These are phyloP conservation scores for Fusarium xyrophilum DNA, from an alignment of 2,329 filamentous ascomycete genomes.

Conservation along the genomic window DNA sequence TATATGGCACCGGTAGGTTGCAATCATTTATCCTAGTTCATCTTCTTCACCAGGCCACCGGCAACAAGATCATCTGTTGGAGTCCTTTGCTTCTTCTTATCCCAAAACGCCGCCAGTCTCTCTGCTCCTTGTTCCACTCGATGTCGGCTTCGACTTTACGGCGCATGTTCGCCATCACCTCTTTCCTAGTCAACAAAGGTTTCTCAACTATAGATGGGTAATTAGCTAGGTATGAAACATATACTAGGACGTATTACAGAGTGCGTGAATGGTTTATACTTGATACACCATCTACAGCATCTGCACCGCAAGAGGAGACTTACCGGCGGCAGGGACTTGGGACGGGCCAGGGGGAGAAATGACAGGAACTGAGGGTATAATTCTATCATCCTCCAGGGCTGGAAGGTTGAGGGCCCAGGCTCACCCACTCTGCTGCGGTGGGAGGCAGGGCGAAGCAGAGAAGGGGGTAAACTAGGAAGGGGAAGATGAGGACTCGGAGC, in stretches of 20 bases:
- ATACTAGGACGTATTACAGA: background rate
- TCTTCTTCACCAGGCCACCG: no score
- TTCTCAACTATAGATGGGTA: background rate
- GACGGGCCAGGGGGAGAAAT: no score
- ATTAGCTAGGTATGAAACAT: background rate
- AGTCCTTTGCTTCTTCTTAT: background rate
- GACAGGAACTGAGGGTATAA: background rate
- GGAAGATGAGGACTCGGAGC: accelerated
- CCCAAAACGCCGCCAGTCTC: no score
- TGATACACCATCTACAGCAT: background rate
- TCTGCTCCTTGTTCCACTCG: background rate
- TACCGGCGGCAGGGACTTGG: accelerated
- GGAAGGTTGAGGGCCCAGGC: accelerated
- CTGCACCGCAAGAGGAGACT: background rate
- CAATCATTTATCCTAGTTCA: no score
- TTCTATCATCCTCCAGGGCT: accelerated
- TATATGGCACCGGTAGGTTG: constrained; percentile 12
- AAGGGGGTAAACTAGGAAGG: background rate
- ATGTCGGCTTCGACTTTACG: background rate
- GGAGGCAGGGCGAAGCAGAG: accelerated
- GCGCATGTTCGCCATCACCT: background rate
- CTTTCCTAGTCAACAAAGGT: background rate
- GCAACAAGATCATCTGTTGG: accelerated
- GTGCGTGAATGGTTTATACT: background rate
- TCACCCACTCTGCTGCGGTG: background rate